Evolutionary conservation across 805 yeast species (phyloP).

Genomic region (Teunomyces stri): DNA sequence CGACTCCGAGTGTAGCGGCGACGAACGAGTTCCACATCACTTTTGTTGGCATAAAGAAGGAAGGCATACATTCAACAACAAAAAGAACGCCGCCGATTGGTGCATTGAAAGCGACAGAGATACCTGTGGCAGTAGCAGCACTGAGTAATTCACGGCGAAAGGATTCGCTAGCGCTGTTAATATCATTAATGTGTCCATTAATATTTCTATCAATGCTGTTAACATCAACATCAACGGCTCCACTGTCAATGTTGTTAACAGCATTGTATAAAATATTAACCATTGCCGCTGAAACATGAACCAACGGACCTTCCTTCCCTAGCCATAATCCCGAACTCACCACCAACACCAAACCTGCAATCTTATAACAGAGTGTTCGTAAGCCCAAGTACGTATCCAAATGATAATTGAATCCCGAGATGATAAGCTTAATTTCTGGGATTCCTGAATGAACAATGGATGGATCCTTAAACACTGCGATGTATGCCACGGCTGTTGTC

Average conservation of each 20-base stretch:
- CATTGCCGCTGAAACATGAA: conserved; percentile 70
- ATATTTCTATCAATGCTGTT: no score
- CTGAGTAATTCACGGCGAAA: conserved; percentile 61
- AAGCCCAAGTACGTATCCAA: conserved; percentile 48
- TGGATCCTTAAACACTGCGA: conserved; percentile 25
- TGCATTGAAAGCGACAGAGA: conserved; percentile 79
- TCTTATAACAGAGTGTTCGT: conserved; percentile 53
- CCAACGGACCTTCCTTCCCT: conserved; percentile 86
- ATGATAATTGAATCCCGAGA: conserved; percentile 59
- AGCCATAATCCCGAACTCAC: conserved; percentile 79
- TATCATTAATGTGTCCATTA: no score
- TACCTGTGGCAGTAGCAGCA: conserved; percentile 82
- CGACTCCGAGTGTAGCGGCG: conserved; percentile 70
- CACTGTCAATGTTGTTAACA: no score
- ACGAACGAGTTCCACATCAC: conserved; percentile 84
- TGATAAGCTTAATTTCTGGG: conserved; percentile 65
- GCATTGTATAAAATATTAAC: conserved; percentile 34
- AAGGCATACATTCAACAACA: conserved; percentile 65
- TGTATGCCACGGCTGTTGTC: conserved; percentile 26
- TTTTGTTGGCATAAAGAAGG: conserved; percentile 59
- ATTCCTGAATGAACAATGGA: conserved; percentile 57
- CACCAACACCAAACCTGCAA: conserved; percentile 57
- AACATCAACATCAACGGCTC: no score
- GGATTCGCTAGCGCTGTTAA: no score
- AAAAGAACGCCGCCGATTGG: conserved; percentile 88